phyloP scores from a whole-genome alignment of 106 monocot genomes.

The Alisma plantagoaquatica region DNA sequence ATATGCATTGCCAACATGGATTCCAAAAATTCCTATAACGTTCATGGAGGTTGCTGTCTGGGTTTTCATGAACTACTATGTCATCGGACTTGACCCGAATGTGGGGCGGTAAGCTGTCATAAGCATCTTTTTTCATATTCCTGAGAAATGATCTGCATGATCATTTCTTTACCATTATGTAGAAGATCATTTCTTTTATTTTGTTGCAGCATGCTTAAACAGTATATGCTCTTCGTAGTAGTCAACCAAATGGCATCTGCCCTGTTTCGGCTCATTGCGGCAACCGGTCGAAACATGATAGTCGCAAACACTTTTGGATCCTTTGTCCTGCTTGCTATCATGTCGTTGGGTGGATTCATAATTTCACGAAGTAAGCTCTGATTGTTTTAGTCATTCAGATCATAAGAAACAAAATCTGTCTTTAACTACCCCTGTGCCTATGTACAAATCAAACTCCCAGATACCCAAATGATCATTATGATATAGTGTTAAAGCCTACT shows the following conservation, averaged over 20 bases:
- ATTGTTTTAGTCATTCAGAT: too few relatives aligned
- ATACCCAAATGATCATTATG: too few relatives aligned
- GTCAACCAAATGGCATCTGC: constrained; percentile 49
- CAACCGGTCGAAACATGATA: constrained; percentile 44
- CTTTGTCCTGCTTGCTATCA: constrained; percentile 38
- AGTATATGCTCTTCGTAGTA: constrained; percentile 36
- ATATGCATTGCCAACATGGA: constrained; percentile 60
- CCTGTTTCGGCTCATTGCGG: constrained; percentile 49
- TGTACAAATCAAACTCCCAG: too few relatives aligned
- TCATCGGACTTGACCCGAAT: constrained; percentile 60
- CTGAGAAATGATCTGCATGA: neutral
- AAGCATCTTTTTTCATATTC: neutral
- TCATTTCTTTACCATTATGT: too few relatives aligned
- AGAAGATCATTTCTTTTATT: neutral
- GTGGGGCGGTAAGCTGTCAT: constrained; percentile 23
- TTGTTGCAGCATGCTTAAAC: constrained; percentile 51
- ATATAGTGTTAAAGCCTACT: too few relatives aligned
- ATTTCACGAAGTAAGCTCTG: constrained; percentile 46
- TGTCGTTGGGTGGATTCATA: constrained; percentile 67
- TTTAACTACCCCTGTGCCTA: too few relatives aligned
- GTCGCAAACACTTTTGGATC: constrained; percentile 65
- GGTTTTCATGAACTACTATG: constrained; percentile 49
- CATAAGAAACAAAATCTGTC: too few relatives aligned
- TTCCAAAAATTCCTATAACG: constrained; percentile 61
- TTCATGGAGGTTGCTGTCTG: constrained; percentile 37